Percentiles rank a stretch among this genome's conserved stretches.
Evolutionary conservation across 495 filamentous ascomycete species (phyloP).

Genomic region (Neurospora tetraspora): DNA sequence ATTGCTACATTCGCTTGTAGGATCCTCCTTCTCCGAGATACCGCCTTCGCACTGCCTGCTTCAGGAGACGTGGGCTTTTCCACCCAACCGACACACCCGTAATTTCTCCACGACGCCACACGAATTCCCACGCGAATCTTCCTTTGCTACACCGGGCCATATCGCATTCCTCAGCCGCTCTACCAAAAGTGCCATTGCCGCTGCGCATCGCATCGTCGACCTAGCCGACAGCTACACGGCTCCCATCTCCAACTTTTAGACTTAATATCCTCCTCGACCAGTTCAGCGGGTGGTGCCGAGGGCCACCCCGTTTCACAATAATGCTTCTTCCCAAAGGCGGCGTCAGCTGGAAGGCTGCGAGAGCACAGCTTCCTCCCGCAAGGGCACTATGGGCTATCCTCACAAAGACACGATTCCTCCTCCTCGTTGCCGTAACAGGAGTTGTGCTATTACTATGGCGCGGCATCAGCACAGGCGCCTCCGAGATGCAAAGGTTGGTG

Average conservation of each 20-base stretch:
- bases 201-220: background rate
- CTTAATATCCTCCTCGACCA: conserved; percentile 2
- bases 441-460: conserved; percentile 83
- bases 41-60: background rate
- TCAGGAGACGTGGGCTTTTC: background rate
- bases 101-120: background rate
- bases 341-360: conserved; percentile 87
- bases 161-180: background rate
- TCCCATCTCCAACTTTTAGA: background rate
- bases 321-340: conserved; percentile 77
- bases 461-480: conserved; percentile 68
- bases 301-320: conserved; percentile 22
- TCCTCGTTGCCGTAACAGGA: conserved; percentile 61
- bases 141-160: background rate
- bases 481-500: conserved; percentile 83
- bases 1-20: background rate
- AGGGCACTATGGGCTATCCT: conserved; percentile 69
- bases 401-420: conserved; percentile 67
- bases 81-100: background rate
- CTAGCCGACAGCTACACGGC: background rate
- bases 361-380: conserved; percentile 68
- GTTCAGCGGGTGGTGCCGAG: conserved; percentile 24
- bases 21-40: background rate
- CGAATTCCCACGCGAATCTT: background rate
- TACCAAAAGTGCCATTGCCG: too few relatives aligned